A percentile compares a stretch with the other conserved stretches of the same genome.
Evolutionary conservation across 1,284 basidiomycete genomes (phyloP).

Genomic region (Ganoderma lucidum): DNA sequence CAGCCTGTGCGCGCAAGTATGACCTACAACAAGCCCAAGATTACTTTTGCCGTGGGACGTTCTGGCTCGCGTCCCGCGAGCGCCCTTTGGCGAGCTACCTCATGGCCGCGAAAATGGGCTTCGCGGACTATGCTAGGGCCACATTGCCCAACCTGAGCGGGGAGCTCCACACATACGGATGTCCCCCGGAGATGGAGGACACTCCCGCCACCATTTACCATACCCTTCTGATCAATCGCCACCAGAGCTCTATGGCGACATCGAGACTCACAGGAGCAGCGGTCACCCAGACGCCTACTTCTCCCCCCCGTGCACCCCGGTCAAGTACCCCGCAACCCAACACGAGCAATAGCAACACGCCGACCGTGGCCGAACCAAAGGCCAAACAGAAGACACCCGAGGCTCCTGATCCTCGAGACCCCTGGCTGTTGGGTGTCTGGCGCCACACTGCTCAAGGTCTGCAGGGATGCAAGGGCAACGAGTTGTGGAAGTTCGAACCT

Average conservation of each 20-base stretch:
- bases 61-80: slow-evolving; percentile 4
- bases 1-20: slow-evolving; percentile 11
- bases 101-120: slow-evolving; percentile 9
- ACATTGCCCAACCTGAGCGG: slow-evolving; percentile 8
- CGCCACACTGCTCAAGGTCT: slow-evolving; percentile 1
- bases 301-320: neutral
- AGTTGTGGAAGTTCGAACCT: neutral
- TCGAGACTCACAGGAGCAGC: slow-evolving; percentile 10
- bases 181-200: slow-evolving; percentile 19
- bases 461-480: slow-evolving; percentile 1
- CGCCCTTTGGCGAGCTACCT: slow-evolving; percentile 14
- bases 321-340: neutral
- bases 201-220: slow-evolving; percentile 15
- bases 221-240: slow-evolving; percentile 18
- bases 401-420: slow-evolving; percentile 7
- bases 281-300: neutral
- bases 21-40: slow-evolving; percentile 5
- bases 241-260: slow-evolving; percentile 7
- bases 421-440: slow-evolving; percentile 8
- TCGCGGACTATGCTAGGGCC: slow-evolving; percentile 6
- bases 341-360: neutral
- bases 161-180: slow-evolving; percentile 13
- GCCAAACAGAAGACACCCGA: neutral
- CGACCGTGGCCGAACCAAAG: neutral
- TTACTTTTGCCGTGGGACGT: neutral